Evolutionary conservation across 139 green algal genomes (phyloP), one percentile per base, ranked within the genome.

Genomic region (Eudorina sp.): DNA sequence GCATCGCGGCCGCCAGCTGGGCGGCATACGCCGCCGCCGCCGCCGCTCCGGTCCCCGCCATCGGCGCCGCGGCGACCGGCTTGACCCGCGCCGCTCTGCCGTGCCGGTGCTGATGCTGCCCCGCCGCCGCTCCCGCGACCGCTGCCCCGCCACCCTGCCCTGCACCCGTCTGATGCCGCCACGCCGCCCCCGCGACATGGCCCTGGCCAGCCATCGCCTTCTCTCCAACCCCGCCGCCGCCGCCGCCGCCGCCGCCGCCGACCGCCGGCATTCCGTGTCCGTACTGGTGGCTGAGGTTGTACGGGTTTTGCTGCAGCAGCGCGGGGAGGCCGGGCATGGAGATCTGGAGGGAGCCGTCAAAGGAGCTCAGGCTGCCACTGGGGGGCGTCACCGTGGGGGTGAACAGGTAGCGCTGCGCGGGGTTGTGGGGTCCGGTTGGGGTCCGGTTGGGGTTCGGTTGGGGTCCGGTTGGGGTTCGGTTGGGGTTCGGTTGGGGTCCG

Each of bases 311-410:
- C 7, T 58, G 70, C 70, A 58, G 70, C 73, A 43, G 3, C 53
- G n/a, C 48, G 23, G 51, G 34, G 34, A 84, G 51, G 14, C 51
- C 77, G 36, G 53, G 77, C 51, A 70, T 84, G 77, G 29, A 29
- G 29, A 81, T 14, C 9, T 31, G 53, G 31, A 41, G 13, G 75
- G n/a, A 29, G 1, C 29, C 27, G 7, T 84, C 77, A 16, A 84
- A 19, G 77, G 34, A n/a, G 53, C 75, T 53, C 14, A 45, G 48
- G 73, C 29, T 62, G 27, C n/a, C n/a, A 3, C 45, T 64, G 7
- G 8, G 43, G 70, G 21, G 29, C 21, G 70, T 25, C 4, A 55
- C 25, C 70, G 45, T 16, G 5, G 27, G 45, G 14, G 25, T 55
- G 23, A 16, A 78, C 36, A 23, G 25, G 9, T 29, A 29, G 25